Conservation (phyloP, 1,284 basidiomycete genomes). For the Boletus albobrunnescens region DNA sequence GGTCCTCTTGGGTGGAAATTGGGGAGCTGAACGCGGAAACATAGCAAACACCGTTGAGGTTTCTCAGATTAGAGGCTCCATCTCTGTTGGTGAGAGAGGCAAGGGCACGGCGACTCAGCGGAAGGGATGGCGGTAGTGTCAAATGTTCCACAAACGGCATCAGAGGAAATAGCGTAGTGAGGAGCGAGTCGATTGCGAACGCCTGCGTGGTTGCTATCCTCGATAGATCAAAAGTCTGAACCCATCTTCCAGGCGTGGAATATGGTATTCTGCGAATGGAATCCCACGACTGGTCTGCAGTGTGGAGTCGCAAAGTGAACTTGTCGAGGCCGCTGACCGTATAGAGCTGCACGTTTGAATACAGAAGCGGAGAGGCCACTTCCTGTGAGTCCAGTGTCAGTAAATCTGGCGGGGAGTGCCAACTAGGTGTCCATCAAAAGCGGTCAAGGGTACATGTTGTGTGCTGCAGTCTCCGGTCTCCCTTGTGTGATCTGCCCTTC, state of each 20-base stretch:
- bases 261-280: slow-evolving; percentile 79
- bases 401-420: neutral
- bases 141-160: slow-evolving; percentile 64
- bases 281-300: slow-evolving; percentile 77
- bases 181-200: slow-evolving; percentile 54
- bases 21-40: slow-evolving; percentile 33
- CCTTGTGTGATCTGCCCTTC: slow-evolving; percentile 1
- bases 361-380: slow-evolving; percentile 64
- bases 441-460: neutral
- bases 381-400: slow-evolving; percentile 45
- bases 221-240: slow-evolving; percentile 69
- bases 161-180: slow-evolving; percentile 63
- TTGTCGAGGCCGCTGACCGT: slow-evolving; percentile 48
- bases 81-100: slow-evolving; percentile 53
- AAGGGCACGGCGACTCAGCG: slow-evolving; percentile 59
- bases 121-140: slow-evolving; percentile 56
- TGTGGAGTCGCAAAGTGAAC: slow-evolving; percentile 52
- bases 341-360: slow-evolving; percentile 51
- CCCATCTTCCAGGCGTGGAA: slow-evolving; percentile 81
- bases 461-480: neutral
- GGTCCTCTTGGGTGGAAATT: slow-evolving; percentile 40
- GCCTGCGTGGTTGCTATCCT: slow-evolving; percentile 46
- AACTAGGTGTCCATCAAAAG: slow-evolving; percentile 1
- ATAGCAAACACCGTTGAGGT: slow-evolving; percentile 62
- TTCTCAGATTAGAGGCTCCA: slow-evolving; percentile 49